These are phyloP conservation scores for Sphagnum magellanicum DNA, from an alignment of 228 moss, liverwort and hornwort genomes.

Conservation along the genomic window DNA sequence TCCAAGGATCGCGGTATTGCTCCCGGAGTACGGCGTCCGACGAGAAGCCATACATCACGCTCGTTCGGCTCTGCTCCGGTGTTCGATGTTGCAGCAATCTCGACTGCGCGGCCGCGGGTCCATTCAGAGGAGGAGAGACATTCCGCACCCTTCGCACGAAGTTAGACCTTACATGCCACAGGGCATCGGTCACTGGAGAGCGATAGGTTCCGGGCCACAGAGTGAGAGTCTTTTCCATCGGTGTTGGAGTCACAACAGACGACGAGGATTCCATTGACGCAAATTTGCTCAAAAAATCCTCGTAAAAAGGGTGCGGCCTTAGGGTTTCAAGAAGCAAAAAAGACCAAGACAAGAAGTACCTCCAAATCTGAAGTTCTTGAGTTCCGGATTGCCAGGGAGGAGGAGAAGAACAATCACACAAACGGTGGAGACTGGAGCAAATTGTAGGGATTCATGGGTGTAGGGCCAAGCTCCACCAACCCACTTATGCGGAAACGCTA, in stretches of 20 bases:
- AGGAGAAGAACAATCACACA: background rate
- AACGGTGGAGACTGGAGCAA: too few relatives aligned
- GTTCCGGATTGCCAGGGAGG: background rate
- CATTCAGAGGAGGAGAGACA: slow-evolving; percentile 22
- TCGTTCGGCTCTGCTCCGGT: slow-evolving; percentile 74
- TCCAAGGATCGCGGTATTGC: slow-evolving; percentile 89
- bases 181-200: slow-evolving; percentile 81
- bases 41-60: slow-evolving; percentile 62
- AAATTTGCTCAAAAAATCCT: too few relatives aligned
- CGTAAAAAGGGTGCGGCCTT: too few relatives aligned
- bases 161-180: slow-evolving; percentile 82
- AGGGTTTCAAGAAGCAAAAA: too few relatives aligned
- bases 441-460: too few relatives aligned
- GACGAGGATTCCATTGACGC: too few relatives aligned
- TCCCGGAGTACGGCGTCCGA: slow-evolving; percentile 58
- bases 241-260: slow-evolving; percentile 3
- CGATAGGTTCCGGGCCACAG: slow-evolving; percentile 98
- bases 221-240: slow-evolving; percentile 44
- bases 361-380: background rate
- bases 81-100: slow-evolving; percentile 41
- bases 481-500: too few relatives aligned
- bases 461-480: too few relatives aligned
- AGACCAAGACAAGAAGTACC: too few relatives aligned
- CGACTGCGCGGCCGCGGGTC: slow-evolving; percentile 39
- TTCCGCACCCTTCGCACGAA: slow-evolving; percentile 61